Evolutionary conservation across 1,139 yeast species (phyloP), one percentile per base, ranked within the genome.

Genomic region (Magnusiomyces clavatus): DNA sequence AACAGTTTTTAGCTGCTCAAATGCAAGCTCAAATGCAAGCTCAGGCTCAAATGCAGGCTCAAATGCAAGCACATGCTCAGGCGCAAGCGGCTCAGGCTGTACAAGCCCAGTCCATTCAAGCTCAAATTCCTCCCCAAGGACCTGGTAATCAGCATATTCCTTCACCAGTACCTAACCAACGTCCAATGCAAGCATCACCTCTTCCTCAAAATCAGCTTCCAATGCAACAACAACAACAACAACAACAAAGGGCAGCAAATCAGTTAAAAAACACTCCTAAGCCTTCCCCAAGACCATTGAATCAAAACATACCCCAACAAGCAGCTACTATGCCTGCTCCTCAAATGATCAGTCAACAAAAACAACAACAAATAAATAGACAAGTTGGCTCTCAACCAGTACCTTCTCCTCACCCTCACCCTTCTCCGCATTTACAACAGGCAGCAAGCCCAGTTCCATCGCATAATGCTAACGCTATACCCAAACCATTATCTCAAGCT

Each of bases 41-140:
- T 5, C 13, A 17, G 20, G 42, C 42, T n/a, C 42, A 39, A 39
- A 19, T 19, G 17, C 46, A 44, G 20, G 40, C 16, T 5, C 51
- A 40, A 14, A 36, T 24, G 35, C 48, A 38, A 31, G 48, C 40
- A 20, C 44, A 43, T 31, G 31, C 44, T 6, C 43, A 38, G 29
- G 43, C 17, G 37, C 52, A 38, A 43, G 37, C 47, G 29, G 38
- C 35, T 35, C 24, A 29, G 6, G 20, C 48, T 37, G 29, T 34
- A 5, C 31, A 24, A 24, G 31, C 8, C n/a, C 51, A 49, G 31
- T 17, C 44, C 16, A 19, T 24, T 8, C 44, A 17, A 6, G 16
- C 46, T 2, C 46, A 35, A 6, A 19, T 37, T 24, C 46, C 46
- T 13, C n/a, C 38, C 13, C 46, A 43, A 31, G 20, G 17, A 4